Evolutionary conservation across 1,284 basidiomycete species (phyloP).

Genomic region (Cryptococcus sp.): DNA sequence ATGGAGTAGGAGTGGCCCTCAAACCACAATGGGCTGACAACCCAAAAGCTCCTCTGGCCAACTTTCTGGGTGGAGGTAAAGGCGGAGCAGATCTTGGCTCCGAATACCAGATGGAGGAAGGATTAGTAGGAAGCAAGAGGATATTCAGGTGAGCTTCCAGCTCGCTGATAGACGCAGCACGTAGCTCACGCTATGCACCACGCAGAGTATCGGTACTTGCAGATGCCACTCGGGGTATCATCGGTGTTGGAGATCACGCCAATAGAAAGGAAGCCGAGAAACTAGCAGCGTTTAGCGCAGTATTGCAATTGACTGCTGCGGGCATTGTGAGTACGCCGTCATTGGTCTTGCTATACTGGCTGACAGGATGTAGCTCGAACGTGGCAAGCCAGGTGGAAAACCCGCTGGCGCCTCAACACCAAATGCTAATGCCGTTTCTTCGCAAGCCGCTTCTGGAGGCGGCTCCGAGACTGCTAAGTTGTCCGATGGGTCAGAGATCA

Average conservation of each 20-base stretch:
- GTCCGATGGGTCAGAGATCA: constrained; percentile 67
- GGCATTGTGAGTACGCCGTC: constrained; percentile 58
- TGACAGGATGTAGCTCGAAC: constrained; percentile 23
- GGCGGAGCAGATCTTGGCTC: constrained; percentile 37
- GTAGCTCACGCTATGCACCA: not conserved
- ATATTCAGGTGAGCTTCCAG: constrained; percentile 35
- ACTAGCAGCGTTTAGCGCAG: constrained; percentile 70
- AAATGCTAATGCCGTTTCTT: constrained; percentile 3
- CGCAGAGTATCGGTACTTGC: constrained; percentile 40
- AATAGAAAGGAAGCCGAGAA: constrained; percentile 71
- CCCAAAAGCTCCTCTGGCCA: constrained; percentile 51
- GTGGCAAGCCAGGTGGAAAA: constrained; percentile 16
- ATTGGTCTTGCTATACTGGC: not conserved
- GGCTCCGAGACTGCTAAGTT: constrained; percentile 52
- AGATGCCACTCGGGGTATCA: constrained; percentile 35
- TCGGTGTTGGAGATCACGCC: constrained; percentile 64
- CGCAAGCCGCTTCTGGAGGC: constrained; percentile 5
- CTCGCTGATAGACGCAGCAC: not conserved
- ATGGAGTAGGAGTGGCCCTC: constrained; percentile 24
- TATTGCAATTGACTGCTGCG: constrained; percentile 66
- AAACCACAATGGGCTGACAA: constrained; percentile 50
- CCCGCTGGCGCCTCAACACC: constrained; percentile 3
- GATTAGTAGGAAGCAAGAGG: constrained; percentile 33
- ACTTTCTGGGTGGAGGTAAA: constrained; percentile 38
- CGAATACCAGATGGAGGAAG: constrained; percentile 34